Conservation (phyloP, 805 yeast genomes). For the Yamadazyma laniorum region DNA sequence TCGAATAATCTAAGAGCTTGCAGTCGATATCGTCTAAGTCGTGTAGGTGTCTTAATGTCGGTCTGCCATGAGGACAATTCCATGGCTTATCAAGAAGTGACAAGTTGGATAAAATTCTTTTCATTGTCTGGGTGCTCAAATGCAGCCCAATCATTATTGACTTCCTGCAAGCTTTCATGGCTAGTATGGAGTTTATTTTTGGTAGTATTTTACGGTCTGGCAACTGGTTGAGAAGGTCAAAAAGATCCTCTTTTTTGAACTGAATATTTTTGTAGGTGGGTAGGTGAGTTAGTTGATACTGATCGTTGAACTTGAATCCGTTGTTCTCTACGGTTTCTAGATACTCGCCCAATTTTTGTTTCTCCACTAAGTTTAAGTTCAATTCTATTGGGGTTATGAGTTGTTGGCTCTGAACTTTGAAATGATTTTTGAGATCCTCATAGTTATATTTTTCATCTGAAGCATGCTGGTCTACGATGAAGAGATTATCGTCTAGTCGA, state of each 20-base stretch:
- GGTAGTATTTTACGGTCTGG: conserved; percentile 33
- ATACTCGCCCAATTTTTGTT: conserved; percentile 64
- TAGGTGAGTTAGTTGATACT: conserved; percentile 50
- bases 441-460: conserved; percentile 94
- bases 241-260: conserved; percentile 67
- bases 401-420: conserved; percentile 59
- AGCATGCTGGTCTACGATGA: conserved; percentile 96
- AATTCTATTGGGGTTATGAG: conserved; percentile 59
- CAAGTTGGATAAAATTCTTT: conserved; percentile 61
- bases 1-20: background rate
- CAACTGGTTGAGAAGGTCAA: conserved; percentile 62
- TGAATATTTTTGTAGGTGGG: conserved; percentile 72
- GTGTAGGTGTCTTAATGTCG: conserved; percentile 88
- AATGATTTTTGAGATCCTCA: conserved; percentile 56
- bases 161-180: conserved; percentile 92
- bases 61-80: conserved; percentile 97
- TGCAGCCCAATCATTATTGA: conserved; percentile 93
- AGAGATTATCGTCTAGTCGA: conserved; percentile 56
- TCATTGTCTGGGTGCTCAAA: conserved; percentile 60
- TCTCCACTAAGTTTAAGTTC: conserved; percentile 76
- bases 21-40: conserved; percentile 36
- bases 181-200: conserved; percentile 80
- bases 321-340: conserved; percentile 58
- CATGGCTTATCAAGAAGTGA: conserved; percentile 85
- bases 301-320: conserved; percentile 69